Conservation (phyloP, 805 yeast genomes). For the Candida oleophila region DNA sequence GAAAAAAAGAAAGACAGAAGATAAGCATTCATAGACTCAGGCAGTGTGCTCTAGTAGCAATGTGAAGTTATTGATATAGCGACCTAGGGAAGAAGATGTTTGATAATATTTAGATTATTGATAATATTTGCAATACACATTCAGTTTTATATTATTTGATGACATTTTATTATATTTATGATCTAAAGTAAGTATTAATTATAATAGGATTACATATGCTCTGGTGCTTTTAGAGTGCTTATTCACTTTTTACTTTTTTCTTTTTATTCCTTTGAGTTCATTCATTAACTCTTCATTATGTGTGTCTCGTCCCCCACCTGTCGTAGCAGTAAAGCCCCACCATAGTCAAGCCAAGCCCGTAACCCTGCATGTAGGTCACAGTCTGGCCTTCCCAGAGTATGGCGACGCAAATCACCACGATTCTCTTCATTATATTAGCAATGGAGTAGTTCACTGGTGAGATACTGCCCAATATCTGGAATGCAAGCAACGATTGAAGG, state of each 20-base stretch:
- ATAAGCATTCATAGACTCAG: too few relatives aligned
- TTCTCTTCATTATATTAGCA: constrained; percentile 74
- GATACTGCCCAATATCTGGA: constrained; percentile 68
- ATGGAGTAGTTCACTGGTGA: constrained; percentile 79
- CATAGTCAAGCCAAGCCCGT: constrained; percentile 37
- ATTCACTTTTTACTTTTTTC: background rate
- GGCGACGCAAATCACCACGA: constrained; percentile 66
- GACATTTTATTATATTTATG: too few relatives aligned
- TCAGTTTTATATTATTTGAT: too few relatives aligned
- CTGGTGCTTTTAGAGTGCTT: background rate
- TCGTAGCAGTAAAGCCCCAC: constrained; percentile 43
- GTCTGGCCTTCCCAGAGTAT: constrained; percentile 57
- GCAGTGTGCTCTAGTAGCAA: too few relatives aligned
- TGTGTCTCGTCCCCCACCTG: constrained; percentile 33
- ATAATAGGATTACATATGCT: too few relatives aligned
- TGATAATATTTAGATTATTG: too few relatives aligned
- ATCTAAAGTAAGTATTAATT: too few relatives aligned
- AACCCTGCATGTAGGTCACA: constrained; percentile 28
- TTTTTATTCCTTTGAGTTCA: background rate
- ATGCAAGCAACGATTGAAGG: constrained; percentile 70
- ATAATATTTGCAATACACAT: too few relatives aligned
- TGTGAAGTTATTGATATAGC: too few relatives aligned
- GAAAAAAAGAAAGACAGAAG: too few relatives aligned
- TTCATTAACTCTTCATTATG: background rate
- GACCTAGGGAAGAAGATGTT: too few relatives aligned